Base-by-base conservation (phyloP, 1,284 basidiomycete species). In the Tremellales sp. region DNA sequence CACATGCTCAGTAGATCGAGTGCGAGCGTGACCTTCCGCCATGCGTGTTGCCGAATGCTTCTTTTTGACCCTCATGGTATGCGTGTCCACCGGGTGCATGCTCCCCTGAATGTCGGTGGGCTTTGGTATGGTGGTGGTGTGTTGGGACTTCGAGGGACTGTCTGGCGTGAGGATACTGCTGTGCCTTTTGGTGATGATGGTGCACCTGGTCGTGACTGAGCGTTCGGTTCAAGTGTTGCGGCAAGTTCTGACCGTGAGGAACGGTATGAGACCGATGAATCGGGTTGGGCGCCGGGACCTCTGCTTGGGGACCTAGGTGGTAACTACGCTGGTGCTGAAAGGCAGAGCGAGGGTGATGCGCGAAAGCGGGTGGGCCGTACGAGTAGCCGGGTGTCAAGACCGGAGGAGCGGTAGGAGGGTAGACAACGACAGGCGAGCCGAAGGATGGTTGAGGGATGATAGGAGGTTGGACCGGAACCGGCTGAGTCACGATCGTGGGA, bases 401-500 rank as follows among this genome's bases (percentile, higher is more conserved):
- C 11, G 36, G 36, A 3, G 25, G 24, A 10, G 45, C 45, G 6
- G 46, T 23, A 0, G 49, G 25, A 2, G 43, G 46, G 17, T 25
- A 22, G n/a, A n/a, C n/a, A n/a, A n/a, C n/a, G 23, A 47, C 40
- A 3, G 48, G 36, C 6, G 23, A n/a, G 11, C 45, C 37, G 1
- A 40, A 6, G 2, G 51, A 49, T 29, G 54, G 45, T 19, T 56
- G 51, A 6, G 42, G 43, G 10, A 50, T 40, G 17, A 50, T 29
- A 25, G 53, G 46, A n/a, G 53, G 43, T 8, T 43, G 49, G 12
- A 52, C 22, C 11, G 43, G 53, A 12, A 31, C 35, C 2, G 50
- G 53, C 24, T 45, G 53, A 10, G 35, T 1, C 13, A 55, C 41
- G 19, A 55, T 46, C n/a, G n/a, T n/a, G n/a, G n/a, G n/a, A n/a